A percentile compares a stretch with the other conserved stretches of the same genome.
These are phyloP conservation scores for Kwoniella mangroviensis DNA, from an alignment of 768 basidiomycete species.

Conservation along the genomic window DNA sequence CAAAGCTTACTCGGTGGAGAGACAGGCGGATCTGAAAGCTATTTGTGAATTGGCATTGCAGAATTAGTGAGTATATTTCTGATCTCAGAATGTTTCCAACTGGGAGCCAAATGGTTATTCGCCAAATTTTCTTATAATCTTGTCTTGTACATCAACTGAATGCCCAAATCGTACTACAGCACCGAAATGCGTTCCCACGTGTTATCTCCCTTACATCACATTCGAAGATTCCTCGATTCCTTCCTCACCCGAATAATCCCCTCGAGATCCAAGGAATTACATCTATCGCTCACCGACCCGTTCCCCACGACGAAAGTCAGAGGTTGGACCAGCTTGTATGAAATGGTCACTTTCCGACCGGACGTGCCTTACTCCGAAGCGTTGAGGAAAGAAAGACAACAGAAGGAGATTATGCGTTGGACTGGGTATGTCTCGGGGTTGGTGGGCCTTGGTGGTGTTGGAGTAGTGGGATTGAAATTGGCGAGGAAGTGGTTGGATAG, in stretches of 20 bases:
- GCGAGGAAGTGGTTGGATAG: constrained; percentile 22
- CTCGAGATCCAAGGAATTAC: constrained; percentile 25
- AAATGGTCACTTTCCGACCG: constrained; percentile 96
- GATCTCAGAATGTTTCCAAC: not conserved
- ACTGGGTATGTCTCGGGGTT: constrained; percentile 22
- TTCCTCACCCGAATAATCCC: constrained; percentile 55
- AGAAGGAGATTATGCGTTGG: constrained; percentile 66
- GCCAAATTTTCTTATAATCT: too few species aligned
- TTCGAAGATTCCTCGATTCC: constrained; percentile 79
- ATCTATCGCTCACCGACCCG: constrained; percentile 56
- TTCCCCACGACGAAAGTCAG: constrained; percentile 67
- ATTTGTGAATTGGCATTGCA: constrained; percentile 92
- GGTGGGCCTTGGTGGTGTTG: constrained; percentile 18
- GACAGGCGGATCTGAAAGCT: constrained; percentile 86
- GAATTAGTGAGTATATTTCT: constrained; percentile 76
- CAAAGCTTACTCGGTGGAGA: constrained; percentile 74
- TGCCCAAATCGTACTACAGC: constrained; percentile 59
- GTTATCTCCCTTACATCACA: constrained; percentile 75
- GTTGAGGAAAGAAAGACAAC: constrained; percentile 70
- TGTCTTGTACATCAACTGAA: not conserved
- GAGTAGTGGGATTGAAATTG: constrained; percentile 16
- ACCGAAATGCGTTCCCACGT: constrained; percentile 94
- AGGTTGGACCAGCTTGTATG: constrained; percentile 93
- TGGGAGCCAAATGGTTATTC: not conserved
- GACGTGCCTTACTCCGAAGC: constrained; percentile 90